Base-by-base conservation (phyloP, 805 yeast genomes). In the Yarrowia sp. region DNA sequence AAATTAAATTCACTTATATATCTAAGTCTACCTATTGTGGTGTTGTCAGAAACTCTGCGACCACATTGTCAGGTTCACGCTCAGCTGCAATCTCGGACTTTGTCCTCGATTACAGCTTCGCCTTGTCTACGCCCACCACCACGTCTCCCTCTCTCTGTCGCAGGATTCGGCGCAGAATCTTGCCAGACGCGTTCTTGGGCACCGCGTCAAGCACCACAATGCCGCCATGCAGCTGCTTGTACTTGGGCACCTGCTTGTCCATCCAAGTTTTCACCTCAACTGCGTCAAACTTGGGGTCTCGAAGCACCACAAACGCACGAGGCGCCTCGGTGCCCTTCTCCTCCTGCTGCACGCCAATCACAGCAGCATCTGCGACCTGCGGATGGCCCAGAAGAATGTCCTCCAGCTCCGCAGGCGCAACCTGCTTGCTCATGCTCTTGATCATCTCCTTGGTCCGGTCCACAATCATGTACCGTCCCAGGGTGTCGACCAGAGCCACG, bases 121-220 rank as follows among this genome's bases (percentile, higher is more conserved):
- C 47, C 47, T 27, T 31, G 22, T 55, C 47, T 4, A 55, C n/a
- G 3, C 67, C 70, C 9, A 59, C 49, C 18, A 62, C 70, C 9
- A 62, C 51, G 19, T 66, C 67, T 18, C 61, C 64, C 36, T 66
- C 64, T 4, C 72, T 65, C 18, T 89, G 88, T 77, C 96, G 83
- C 74, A 92, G 80, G 63, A 88, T 82, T 79, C 97, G 85, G 81
- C 97, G 84, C 85, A 90, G 87, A 69, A 92, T 90, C 81, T 92
- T 92, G 68, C 97, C 97, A 5, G 96, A 87, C 76, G 97, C 85
- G 25, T 96, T 89, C 81, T 92, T 92, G 74, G 97, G 97, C 71
- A 92, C 82, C 70, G 85, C 94, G 63, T 84, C 87, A 44, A 90
- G 87, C 61, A 87, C 78, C 64, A 86, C 82, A 63, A 89, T 81